Base-by-base conservation (phyloP, 345 rosid species). In the Kernera saxatilis region DNA sequence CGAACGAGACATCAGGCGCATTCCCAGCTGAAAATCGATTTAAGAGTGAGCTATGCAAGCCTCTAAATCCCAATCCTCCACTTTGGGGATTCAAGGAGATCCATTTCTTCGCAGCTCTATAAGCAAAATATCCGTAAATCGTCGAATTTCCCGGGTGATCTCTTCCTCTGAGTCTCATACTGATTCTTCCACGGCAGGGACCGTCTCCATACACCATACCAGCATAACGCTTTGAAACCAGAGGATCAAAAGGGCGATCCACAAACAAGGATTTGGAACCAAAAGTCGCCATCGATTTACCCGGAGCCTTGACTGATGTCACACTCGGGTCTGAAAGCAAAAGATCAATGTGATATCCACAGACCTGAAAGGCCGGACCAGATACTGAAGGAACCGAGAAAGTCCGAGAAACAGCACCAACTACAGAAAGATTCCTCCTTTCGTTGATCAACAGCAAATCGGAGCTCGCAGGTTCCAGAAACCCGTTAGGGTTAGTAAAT, bases 351-450 rank as follows among this genome's bases (percentile, higher is more conserved):
- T 94, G 99, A 80, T 94, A 89, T 5, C 96, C 88, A 77, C 93
- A 91, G 51, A 82, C 89, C 81, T 94, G 92, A 78, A 89, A 84
- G 26, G 97, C 74, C 33, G 92, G 96, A 56, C 98, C 91, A 4
- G 97, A 93, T 12, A 93, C 96, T 2, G 96, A 93, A 15, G 97
- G 98, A 67, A 83, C 93, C 5, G 96, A 91, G 74, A 93, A 77
- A 2, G 91, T 76, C 40, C 91, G 82, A 49, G 94, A 86, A 54
- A 93, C 75, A 51, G 91, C 90, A 69, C 87, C 98, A 72, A 87
- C 85, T 30, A 89, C 96, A 63, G 96, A 85, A 64, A 91, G 72
- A 44, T 84, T 91, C 83, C 87, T 86, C 80, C 79, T 82, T 39
- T 78, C 85, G 74, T 85, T 82, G 54, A 71, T 58, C 67, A 76